Conservation (phyloP, 164 flowering plant genomes). For the Sedum album region DNA sequence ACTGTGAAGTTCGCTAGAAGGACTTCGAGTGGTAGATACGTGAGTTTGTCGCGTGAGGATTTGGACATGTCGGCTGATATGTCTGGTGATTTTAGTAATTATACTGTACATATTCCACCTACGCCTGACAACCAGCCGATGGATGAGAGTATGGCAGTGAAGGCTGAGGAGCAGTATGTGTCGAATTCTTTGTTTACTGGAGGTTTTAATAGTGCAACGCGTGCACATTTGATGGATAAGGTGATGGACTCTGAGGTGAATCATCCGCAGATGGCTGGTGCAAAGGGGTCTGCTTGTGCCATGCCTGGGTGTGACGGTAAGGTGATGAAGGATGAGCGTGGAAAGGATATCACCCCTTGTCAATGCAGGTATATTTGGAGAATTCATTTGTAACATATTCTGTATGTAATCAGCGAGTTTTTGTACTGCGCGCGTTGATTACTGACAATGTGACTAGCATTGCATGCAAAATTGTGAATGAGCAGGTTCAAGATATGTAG, state of each 20-base stretch:
- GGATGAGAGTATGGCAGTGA: conserved; percentile 39
- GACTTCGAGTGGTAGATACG: conserved; percentile 7
- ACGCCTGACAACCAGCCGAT: conserved; percentile 63
- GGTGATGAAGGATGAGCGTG: conserved; percentile 55
- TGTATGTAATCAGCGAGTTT: background rate
- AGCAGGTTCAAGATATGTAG: conserved; percentile 7
- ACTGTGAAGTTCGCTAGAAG: conserved; percentile 5
- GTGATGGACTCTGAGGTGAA: conserved; percentile 48
- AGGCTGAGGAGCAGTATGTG: conserved; percentile 65
- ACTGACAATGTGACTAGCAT: background rate
- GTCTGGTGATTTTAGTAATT: conserved; percentile 20
- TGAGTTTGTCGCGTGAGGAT: conserved; percentile 8
- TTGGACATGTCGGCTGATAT: conserved; percentile 5
- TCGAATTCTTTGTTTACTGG: conserved; percentile 60
- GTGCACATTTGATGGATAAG: conserved; percentile 66
- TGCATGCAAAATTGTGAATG: background rate
- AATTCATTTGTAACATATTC: background rate
- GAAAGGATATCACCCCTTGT: conserved; percentile 54
- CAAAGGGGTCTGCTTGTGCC: conserved; percentile 49
- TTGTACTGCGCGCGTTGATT: background rate
- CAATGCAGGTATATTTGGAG: conserved; percentile 27
- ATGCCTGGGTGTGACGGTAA: conserved; percentile 48
- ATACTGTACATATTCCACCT: conserved; percentile 55
- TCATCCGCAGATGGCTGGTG: conserved; percentile 74
- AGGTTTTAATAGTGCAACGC: conserved; percentile 49